Evolutionary conservation across 2,329 filamentous ascomycete species (phyloP).

Genomic region (Aspergillus ruber): DNA sequence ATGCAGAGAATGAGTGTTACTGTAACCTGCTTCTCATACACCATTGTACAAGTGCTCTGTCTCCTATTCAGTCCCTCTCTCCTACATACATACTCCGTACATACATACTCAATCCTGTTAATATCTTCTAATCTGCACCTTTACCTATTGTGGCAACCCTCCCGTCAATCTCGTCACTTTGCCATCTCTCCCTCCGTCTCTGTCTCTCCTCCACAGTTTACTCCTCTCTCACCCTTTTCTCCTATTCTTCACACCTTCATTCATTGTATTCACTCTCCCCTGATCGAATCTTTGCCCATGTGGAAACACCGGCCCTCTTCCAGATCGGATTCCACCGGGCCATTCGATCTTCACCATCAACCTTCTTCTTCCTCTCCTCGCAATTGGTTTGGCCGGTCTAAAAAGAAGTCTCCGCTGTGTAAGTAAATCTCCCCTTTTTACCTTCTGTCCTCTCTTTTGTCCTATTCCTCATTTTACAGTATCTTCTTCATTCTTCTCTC

Average conservation of each 20-base stretch:
- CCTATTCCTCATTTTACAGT: not conserved
- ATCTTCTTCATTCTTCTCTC: slow-evolving; percentile 2
- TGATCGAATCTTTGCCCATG: slow-evolving; percentile 24
- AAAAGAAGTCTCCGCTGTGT: slow-evolving; percentile 28
- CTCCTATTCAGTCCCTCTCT: not conserved
- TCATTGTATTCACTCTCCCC: not conserved
- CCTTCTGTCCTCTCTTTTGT: not conserved
- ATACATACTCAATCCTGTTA: not conserved
- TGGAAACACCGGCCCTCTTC: slow-evolving; percentile 36
- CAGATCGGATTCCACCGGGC: slow-evolving; percentile 34
- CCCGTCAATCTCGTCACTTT: slow-evolving; percentile 5
- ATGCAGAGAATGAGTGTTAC: not conserved
- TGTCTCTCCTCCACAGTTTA: slow-evolving; percentile 8
- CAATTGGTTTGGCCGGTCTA: slow-evolving; percentile 31
- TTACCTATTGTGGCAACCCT: not conserved
- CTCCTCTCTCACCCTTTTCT: slow-evolving; percentile 6
- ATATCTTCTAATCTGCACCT: not conserved
- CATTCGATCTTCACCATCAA: slow-evolving; percentile 23
- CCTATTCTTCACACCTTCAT: not conserved
- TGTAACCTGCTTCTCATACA: not conserved
- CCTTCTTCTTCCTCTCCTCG: slow-evolving; percentile 13
- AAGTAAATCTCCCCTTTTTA: slow-evolving; percentile 14
- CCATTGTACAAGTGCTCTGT: too few species aligned
- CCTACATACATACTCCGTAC: not conserved
- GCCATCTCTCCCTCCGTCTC: slow-evolving; percentile 3